Evolutionary conservation across 768 basidiomycete genomes (phyloP).

Genomic region (Boletellus sp.): DNA sequence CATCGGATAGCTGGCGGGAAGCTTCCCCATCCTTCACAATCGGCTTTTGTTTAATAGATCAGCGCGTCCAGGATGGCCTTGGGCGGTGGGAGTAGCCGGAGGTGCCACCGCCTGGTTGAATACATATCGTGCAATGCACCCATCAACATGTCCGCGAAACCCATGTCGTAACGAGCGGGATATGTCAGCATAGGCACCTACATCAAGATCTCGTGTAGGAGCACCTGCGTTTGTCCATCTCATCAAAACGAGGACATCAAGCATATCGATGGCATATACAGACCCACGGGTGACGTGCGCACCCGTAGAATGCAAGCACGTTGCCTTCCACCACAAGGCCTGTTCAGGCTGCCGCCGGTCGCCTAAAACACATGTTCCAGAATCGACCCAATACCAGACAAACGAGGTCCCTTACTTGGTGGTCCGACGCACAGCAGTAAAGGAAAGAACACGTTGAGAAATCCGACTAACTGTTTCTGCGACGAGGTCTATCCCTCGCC

Average conservation of each 20-base stretch:
- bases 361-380: conserved; percentile 9
- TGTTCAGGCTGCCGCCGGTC: conserved; percentile 11
- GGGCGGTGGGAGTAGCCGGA: conserved; percentile 2
- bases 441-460: not conserved
- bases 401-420: conserved; percentile 1
- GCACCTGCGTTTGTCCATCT: conserved; percentile 2
- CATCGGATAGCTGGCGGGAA: conserved; percentile 9
- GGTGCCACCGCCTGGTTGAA: not conserved
- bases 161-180: not conserved
- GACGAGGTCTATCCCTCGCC: conserved; percentile 35
- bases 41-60: conserved; percentile 6
- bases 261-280: conserved; percentile 11
- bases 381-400: conserved; percentile 4
- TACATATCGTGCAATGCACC: conserved; percentile 2
- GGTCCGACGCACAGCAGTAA: conserved; percentile 5
- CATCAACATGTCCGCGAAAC: conserved; percentile 1
- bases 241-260: conserved; percentile 22
- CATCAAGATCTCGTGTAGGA: conserved; percentile 2
- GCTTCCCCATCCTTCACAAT: conserved; percentile 7
- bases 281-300: conserved; percentile 6
- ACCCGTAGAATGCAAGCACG: conserved; percentile 13
- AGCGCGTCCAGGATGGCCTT: conserved; percentile 5
- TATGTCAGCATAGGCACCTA: conserved; percentile 4
- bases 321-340: conserved; percentile 16
- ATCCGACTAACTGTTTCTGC: conserved; percentile 18